Conservation (phyloP, 2,329 filamentous ascomycete species). For the Ascosphaera apis region DNA sequence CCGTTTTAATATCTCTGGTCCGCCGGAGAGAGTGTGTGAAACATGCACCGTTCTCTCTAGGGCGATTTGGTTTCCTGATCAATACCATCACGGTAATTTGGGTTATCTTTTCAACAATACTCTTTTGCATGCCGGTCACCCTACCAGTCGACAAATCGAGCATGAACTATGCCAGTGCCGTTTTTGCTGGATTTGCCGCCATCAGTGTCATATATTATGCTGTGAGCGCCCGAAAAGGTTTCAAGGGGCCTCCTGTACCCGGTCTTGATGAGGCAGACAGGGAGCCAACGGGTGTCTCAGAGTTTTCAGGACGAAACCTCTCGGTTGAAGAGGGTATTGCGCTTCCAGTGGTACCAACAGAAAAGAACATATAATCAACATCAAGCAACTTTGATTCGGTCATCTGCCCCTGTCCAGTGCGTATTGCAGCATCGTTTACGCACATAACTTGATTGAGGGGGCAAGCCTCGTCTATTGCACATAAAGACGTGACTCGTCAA, state of each 20-base stretch:
- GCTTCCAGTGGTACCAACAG: not conserved
- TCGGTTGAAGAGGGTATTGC: not conserved
- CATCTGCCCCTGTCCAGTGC: too few relatives aligned
- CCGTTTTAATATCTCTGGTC: constrained; percentile 47
- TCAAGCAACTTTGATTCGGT: too few relatives aligned
- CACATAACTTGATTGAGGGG: too few relatives aligned
- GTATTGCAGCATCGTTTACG: too few relatives aligned
- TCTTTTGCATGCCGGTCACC: constrained; percentile 54
- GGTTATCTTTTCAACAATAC: constrained; percentile 44
- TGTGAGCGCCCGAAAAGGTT: constrained; percentile 37
- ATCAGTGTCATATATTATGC: constrained; percentile 42
- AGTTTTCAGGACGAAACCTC: not conserved
- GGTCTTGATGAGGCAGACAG: constrained; percentile 9
- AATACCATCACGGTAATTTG: constrained; percentile 46
- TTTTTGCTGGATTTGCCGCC: constrained; percentile 38
- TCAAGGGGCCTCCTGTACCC: constrained; percentile 31
- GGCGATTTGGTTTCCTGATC: constrained; percentile 42
- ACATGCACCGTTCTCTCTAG: constrained; percentile 44
- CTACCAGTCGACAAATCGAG: constrained; percentile 30
- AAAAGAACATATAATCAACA: not conserved
- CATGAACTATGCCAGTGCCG: constrained; percentile 47
- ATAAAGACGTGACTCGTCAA: too few relatives aligned
- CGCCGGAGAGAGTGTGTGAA: constrained; percentile 42
- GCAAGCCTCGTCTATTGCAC: too few relatives aligned
- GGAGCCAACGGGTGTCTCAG: constrained; percentile 8